Percentiles rank a stretch among this genome's conserved stretches.
These are phyloP conservation scores for Pichia sp. DNA, from an alignment of 1,139 yeast genomes.

Conservation along the genomic window DNA sequence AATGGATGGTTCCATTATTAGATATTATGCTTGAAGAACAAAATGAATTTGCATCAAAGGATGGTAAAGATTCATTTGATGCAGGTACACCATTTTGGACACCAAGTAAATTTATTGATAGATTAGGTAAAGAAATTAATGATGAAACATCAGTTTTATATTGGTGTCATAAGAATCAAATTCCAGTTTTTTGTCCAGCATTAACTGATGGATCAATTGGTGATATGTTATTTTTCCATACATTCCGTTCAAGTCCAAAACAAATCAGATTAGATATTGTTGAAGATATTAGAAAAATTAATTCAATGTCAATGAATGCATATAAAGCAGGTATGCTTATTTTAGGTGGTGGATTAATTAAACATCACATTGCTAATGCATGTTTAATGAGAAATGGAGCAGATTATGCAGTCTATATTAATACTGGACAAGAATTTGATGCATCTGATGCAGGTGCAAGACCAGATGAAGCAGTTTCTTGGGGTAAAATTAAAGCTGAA, in stretches of 20 bases:
- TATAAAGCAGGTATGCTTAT: constrained; percentile 91
- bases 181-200: constrained; percentile 96
- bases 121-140: constrained; percentile 91
- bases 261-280: constrained; percentile 89
- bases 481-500: constrained; percentile 97
- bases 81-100: constrained; percentile 73
- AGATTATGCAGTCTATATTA: constrained; percentile 92
- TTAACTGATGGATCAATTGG: constrained; percentile 97
- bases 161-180: constrained; percentile 96
- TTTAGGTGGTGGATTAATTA: constrained; percentile 92
- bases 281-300: constrained; percentile 84
- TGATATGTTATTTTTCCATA: constrained; percentile 97
- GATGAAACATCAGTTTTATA: constrained; percentile 91
- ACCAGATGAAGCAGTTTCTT: constrained; percentile 96
- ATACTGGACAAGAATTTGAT: constrained; percentile 97
- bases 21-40: constrained; percentile 87
- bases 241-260: constrained; percentile 87
- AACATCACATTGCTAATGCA: constrained; percentile 97
- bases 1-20: constrained; percentile 93
- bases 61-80: constrained; percentile 47
- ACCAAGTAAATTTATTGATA: constrained; percentile 85
- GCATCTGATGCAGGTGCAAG: constrained; percentile 99
- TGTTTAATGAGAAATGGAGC: constrained; percentile 99
- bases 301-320: constrained; percentile 95
- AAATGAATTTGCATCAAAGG: constrained; percentile 52